Evolutionary conservation across 495 filamentous ascomycete species (phyloP), one percentile per base, ranked within the genome.

Genomic region (Melanomma pulvis-pyrius): DNA sequence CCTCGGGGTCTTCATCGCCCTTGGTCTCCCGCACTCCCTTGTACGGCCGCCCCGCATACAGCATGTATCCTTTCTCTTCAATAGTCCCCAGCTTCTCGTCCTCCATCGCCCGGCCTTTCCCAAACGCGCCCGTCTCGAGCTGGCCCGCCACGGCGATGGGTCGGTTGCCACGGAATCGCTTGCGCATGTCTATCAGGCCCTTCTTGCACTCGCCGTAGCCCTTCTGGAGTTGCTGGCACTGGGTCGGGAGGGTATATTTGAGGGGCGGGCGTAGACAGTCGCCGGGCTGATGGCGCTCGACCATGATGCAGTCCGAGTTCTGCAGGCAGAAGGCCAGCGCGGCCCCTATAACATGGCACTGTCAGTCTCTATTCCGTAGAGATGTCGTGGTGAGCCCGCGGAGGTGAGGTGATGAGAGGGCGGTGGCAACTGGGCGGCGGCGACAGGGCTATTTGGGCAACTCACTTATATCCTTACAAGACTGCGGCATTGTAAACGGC

Each of bases 171-270:
- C 96, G 85, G 80, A 98, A 98, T 24, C 96, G 88, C 78, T 98
- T 98, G 74, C 96, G 89, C 96, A 98, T 98, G 79, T 98, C 94
- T 73, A 98, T 86, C 87, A 96, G 86, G 54, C 96, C 94, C 59
- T 93, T 89, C 73, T 96, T 96, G 86, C 94, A 98, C 74, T 97
- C 88, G 74, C 89, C 88, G 73, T 94, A 97, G 29, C 91, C 93
- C 75, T 89, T 91, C 76, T 91, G 90, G 59, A 98, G 82, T 75
- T 97, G 96, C 76, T 96, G 94, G 76, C 94, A 98, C 78, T 87
- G 86, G 32, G 83, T 87, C 17, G 94, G 94, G 17, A 98, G 84
- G 12, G 86, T 86, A 29, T 94, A 87, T 72, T 82, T 77, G 29
- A 93, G 83, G 0, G 93, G 94, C 19, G 86, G 82, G 28, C 90